A percentile compares a stretch with the other conserved stretches of the same genome.
These are phyloP conservation scores for Onygenales sp. DNA, from an alignment of 2,329 filamentous ascomycete genomes.

Conservation along the genomic window DNA sequence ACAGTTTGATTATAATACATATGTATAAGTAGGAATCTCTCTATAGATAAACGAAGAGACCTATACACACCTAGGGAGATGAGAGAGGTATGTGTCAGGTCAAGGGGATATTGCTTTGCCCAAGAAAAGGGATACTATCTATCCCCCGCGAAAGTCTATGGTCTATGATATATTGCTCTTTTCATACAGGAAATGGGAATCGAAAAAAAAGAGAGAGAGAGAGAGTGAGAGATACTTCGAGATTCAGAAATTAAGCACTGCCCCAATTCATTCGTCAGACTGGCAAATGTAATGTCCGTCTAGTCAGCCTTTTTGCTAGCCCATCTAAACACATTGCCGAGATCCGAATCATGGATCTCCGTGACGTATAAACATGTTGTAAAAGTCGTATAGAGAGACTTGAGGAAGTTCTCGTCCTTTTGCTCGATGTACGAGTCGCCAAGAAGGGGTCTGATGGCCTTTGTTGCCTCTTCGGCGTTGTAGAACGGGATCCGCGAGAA, in stretches of 20 bases:
- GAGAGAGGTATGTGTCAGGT: neutral
- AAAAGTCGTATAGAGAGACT: constrained; percentile 39
- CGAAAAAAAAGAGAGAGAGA: neutral
- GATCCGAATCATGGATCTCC: constrained; percentile 7
- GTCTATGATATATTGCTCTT: neutral
- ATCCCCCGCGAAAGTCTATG: neutral
- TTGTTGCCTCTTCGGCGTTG: constrained; percentile 49
- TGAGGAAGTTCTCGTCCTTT: constrained; percentile 33
- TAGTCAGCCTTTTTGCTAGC: neutral
- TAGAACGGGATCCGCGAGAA: constrained; percentile 55
- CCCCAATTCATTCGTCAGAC: neutral
- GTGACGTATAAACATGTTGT: constrained; percentile 41
- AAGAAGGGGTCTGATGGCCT: constrained; percentile 47
- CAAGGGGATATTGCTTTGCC: neutral
- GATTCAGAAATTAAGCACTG: neutral
- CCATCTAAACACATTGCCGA: neutral
- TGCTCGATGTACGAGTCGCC: constrained; percentile 41
- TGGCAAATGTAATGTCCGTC: neutral
- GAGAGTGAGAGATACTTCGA: neutral
- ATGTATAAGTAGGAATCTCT: neutral
- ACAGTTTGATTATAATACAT: neutral
- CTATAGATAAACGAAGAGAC: neutral
- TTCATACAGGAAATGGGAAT: neutral
- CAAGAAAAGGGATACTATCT: neutral
- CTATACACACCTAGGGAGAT: neutral